A percentile compares a stretch with the other conserved stretches of the same genome.
Evolutionary conservation across 192 early-diverging fungal species (phyloP).

Genomic region (Linnemannia schmuckeri): DNA sequence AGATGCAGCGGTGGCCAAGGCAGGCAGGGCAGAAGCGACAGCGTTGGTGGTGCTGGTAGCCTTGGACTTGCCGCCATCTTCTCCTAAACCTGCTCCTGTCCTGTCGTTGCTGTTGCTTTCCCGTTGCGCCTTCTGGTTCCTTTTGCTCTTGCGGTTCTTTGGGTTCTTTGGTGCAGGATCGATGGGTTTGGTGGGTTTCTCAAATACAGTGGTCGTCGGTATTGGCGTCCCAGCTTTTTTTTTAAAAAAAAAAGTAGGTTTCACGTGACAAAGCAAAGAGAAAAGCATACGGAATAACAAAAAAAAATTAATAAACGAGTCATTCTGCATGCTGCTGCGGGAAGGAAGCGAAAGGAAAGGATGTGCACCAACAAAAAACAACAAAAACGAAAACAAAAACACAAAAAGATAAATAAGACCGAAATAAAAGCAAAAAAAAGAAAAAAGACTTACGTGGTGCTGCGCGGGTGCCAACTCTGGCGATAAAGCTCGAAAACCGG

Average conservation of each 20-base stretch:
- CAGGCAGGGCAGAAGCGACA: neutral
- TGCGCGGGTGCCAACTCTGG: slow-evolving; percentile 47
- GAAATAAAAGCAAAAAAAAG: slow-evolving; percentile 3
- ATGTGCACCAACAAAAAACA: neutral
- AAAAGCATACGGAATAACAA: neutral
- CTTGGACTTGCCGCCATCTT: neutral
- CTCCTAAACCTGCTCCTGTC: neutral
- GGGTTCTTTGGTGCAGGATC: slow-evolving; percentile 19
- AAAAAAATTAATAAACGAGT: slow-evolving; percentile 12
- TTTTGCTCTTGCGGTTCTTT: slow-evolving; percentile 41
- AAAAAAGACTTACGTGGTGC: slow-evolving; percentile 38
- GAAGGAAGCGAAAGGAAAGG: neutral
- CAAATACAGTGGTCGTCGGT: slow-evolving; percentile 13
- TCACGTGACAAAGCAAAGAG: neutral
- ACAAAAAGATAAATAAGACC: neutral
- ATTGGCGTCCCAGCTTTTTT: slow-evolving; percentile 17
- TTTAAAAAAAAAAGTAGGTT: neutral
- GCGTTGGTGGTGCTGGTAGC: neutral
- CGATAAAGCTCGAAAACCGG: slow-evolving; percentile 52
- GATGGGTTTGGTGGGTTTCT: neutral
- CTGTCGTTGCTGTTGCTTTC: neutral
- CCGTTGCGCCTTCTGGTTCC: slow-evolving; percentile 41
- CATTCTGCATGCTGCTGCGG: slow-evolving; percentile 6
- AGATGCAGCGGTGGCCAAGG: neutral
- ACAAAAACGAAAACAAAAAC: neutral